A percentile compares a stretch with the other conserved stretches of the same genome.
Conservation (phyloP, 2,329 filamentous ascomycete species). For the Didymella arachidicola region DNA sequence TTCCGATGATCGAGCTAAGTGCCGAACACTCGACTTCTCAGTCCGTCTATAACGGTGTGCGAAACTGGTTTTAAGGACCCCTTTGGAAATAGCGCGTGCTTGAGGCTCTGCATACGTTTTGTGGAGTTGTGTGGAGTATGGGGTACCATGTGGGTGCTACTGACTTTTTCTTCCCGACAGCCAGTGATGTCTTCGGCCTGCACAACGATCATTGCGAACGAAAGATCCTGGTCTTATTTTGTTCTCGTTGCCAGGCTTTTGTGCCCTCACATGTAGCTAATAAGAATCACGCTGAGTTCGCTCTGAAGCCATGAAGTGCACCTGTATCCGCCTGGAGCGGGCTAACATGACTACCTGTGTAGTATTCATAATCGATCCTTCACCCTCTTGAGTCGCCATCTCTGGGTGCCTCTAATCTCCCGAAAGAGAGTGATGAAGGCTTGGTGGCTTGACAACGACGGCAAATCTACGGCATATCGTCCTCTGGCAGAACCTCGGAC, state of each 20-base stretch:
- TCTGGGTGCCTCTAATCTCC: background rate
- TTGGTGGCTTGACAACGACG: background rate
- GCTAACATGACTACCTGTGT: background rate
- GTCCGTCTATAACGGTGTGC: background rate
- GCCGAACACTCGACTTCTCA: background rate
- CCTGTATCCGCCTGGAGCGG: background rate
- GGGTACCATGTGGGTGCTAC: background rate
- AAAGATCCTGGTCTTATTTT: background rate
- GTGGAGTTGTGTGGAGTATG: background rate
- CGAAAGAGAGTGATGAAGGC: background rate
- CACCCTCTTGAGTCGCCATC: no score
- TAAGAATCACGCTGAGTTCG: background rate
- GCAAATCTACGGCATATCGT: background rate
- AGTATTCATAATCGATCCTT: background rate
- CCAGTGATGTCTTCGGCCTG: background rate
- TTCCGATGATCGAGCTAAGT: background rate
- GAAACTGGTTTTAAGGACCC: background rate
- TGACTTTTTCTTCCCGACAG: background rate
- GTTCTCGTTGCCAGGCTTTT: background rate
- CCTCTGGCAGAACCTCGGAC: slow-evolving; percentile 2
- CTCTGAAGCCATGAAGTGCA: background rate
- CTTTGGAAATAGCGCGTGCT: background rate
- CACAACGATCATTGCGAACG: background rate
- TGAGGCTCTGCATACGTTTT: background rate
- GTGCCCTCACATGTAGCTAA: background rate